These are phyloP conservation scores for Gaultheria prostrata DNA, from an alignment of 148 eudicot genomes.

Conservation along the genomic window DNA sequence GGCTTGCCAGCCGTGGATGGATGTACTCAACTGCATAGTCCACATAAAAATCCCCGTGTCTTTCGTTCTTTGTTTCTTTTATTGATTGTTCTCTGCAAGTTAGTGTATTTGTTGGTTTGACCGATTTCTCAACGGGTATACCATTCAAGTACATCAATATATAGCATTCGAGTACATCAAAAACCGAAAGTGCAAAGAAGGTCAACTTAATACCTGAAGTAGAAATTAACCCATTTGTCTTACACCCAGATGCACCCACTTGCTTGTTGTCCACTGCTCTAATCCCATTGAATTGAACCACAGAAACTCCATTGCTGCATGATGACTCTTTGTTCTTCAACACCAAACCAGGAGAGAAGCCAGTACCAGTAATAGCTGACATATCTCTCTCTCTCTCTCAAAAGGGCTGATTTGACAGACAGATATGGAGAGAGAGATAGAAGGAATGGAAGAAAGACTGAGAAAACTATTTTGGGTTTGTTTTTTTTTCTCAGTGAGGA, in stretches of 20 bases:
- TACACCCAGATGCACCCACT: constrained; percentile 16
- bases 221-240: constrained; percentile 22
- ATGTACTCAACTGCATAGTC: background rate
- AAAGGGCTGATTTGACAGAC: background rate
- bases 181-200: background rate
- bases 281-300: constrained; percentile 32
- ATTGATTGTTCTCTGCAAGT: background rate
- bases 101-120: background rate
- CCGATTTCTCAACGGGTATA: background rate
- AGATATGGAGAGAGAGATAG: background rate
- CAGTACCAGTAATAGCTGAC: constrained; percentile 27
- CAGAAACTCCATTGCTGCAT: constrained; percentile 27
- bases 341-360: constrained; percentile 30
- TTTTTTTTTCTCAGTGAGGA: background rate
- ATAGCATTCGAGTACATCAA: background rate
- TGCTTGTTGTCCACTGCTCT: constrained; percentile 24
- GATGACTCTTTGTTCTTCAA: constrained; percentile 24
- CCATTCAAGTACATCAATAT: background rate
- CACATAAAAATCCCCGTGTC: background rate
- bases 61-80: background rate
- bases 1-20: background rate
- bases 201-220: constrained; percentile 28
- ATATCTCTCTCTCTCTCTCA: constrained; percentile 14
- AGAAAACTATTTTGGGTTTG: background rate
- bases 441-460: background rate